phyloP scores from a whole-genome alignment of 306 rosid genomes.

The Abrus precatorius region DNA sequence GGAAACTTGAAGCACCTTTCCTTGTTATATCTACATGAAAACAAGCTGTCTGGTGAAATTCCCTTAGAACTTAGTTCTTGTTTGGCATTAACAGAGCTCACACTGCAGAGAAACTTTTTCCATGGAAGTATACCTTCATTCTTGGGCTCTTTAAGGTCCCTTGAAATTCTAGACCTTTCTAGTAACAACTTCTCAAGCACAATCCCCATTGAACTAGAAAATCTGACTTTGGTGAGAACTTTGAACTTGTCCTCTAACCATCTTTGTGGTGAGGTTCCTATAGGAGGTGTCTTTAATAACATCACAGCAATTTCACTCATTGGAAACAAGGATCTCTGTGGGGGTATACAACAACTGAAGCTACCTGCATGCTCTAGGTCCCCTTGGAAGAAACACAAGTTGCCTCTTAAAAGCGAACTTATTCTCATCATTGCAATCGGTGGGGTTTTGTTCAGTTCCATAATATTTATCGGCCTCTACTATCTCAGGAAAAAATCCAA shows the following conservation, averaged over 20 bases:
- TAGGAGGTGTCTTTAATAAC: slow-evolving; percentile 46
- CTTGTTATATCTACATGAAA: not conserved
- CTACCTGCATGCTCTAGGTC: slow-evolving; percentile 28
- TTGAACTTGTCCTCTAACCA: slow-evolving; percentile 52
- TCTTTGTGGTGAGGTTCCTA: slow-evolving; percentile 54
- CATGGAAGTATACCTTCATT: slow-evolving; percentile 43
- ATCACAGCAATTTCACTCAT: slow-evolving; percentile 8
- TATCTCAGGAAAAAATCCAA: slow-evolving; percentile 20
- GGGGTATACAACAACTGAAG: slow-evolving; percentile 48
- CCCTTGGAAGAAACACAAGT: not conserved
- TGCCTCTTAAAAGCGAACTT: not conserved
- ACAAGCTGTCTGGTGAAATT: slow-evolving; percentile 45
- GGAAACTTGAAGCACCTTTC: slow-evolving; percentile 44
- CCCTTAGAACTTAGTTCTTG: slow-evolving; percentile 38
- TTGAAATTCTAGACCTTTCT: slow-evolving; percentile 41
- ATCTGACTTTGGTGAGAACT: not conserved
- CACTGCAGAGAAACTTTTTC: not conserved
- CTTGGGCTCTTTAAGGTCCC: slow-evolving; percentile 7
- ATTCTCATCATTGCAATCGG: slow-evolving; percentile 4
- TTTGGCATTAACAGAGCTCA: not conserved
- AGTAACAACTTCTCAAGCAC: slow-evolving; percentile 43
- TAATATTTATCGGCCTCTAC: not conserved
- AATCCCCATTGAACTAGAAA: slow-evolving; percentile 35
- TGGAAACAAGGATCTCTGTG: slow-evolving; percentile 50
- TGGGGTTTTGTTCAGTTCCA: not conserved